phyloP scores from a whole-genome alignment of 306 rosid genomes.

The Acacia confusa region DNA sequence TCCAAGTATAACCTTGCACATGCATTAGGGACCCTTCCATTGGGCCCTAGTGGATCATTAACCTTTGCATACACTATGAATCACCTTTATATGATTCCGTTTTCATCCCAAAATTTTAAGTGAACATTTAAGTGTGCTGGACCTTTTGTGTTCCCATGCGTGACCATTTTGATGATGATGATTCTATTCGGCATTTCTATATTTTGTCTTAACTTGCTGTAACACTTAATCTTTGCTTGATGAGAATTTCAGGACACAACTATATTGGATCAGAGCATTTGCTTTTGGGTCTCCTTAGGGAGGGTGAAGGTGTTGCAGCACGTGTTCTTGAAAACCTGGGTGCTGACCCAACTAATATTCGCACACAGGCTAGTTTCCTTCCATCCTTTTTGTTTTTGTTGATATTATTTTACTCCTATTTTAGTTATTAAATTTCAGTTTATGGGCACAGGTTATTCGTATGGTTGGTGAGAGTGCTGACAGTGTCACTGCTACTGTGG shows the following conservation, averaged over 20 bases:
- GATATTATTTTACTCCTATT: background rate
- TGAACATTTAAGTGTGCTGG: background rate
- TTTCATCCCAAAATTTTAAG: background rate
- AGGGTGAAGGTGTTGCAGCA: constrained; percentile 99
- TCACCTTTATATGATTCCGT: background rate
- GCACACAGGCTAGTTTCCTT: constrained; percentile 78
- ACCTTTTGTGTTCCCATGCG: background rate
- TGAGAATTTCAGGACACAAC: constrained; percentile 72
- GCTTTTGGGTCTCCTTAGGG: constrained; percentile 96
- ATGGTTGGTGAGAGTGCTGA: constrained; percentile 99
- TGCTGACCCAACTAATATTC: constrained; percentile 94
- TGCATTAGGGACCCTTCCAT: background rate
- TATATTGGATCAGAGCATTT: constrained; percentile 98
- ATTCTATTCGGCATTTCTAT: background rate
- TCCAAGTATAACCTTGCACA: background rate
- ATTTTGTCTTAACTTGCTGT: constrained; percentile 14
- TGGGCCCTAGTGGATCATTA: background rate
- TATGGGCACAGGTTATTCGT: constrained; percentile 78
- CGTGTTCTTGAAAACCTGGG: constrained; percentile 97
- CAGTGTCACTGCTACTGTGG: constrained; percentile 87
- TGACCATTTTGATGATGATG: background rate
- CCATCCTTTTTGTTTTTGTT: background rate
- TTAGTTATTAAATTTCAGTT: constrained; percentile 11
- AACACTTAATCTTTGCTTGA: constrained; percentile 9
- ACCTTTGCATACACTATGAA: background rate